These are phyloP conservation scores for Blastocystis sp. DNA, from an alignment of 352 stramenopile genomes.

Conservation along the genomic window DNA sequence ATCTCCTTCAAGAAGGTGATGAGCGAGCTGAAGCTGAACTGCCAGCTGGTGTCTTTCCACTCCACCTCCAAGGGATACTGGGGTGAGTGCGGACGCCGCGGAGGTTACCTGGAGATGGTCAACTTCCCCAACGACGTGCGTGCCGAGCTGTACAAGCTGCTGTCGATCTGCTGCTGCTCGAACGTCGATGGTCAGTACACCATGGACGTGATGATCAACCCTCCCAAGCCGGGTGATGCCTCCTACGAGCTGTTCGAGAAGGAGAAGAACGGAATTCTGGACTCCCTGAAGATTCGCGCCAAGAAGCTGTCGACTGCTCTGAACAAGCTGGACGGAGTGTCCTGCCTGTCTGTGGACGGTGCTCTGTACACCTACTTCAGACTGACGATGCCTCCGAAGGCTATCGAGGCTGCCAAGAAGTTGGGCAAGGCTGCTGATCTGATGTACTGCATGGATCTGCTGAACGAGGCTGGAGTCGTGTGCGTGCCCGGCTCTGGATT, in stretches of 20 bases:
- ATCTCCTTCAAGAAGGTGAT: constrained; percentile 86
- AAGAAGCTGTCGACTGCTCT: constrained; percentile 81
- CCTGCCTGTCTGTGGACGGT: constrained; percentile 85
- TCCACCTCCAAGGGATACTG: constrained; percentile 94
- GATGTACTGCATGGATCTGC: constrained; percentile 87
- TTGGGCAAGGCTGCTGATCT: constrained; percentile 77
- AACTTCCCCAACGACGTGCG: constrained; percentile 79
- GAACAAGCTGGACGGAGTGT: constrained; percentile 86
- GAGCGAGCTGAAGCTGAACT: constrained; percentile 64
- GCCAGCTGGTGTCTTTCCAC: constrained; percentile 96
- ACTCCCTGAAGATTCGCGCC: constrained; percentile 81
- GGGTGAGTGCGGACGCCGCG: constrained; percentile 88
- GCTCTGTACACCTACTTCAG: constrained; percentile 96
- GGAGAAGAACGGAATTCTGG: constrained; percentile 80
- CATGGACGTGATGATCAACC: constrained; percentile 82
- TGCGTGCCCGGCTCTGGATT: constrained; percentile 89
- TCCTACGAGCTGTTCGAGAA: constrained; percentile 77
- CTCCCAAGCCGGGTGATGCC: constrained; percentile 74
- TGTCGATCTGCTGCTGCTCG: constrained; percentile 86
- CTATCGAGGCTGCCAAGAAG: constrained; percentile 65
- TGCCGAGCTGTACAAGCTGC: constrained; percentile 96
- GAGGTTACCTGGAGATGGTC: constrained; percentile 89
- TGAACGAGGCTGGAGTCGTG: constrained; percentile 89
- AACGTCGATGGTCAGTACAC: constrained; percentile 86
- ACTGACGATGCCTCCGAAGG: constrained; percentile 76